Conservation (phyloP, 345 rosid species). For the Euphorbia peplus region DNA sequence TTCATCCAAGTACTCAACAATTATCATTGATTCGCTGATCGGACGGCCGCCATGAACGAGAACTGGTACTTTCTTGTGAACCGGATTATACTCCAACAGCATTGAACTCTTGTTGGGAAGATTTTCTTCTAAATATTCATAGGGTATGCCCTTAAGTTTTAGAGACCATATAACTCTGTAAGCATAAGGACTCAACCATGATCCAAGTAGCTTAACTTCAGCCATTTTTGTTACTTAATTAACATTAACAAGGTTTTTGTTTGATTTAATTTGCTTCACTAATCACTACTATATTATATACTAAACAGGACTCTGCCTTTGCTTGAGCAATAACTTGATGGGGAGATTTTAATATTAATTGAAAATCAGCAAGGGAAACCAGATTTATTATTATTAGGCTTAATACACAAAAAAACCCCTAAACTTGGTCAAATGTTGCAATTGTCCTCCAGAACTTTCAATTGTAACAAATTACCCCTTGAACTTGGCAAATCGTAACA, state of each 20-base stretch:
- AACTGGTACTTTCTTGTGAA: conserved; percentile 5
- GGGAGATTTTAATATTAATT: too few species aligned
- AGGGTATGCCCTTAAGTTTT: conserved; percentile 9
- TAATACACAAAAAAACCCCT: too few species aligned
- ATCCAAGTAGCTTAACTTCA: background rate
- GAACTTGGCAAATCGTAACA: too few species aligned
- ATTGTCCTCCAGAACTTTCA: too few species aligned
- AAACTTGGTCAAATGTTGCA: too few species aligned
- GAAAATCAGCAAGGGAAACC: too few species aligned
- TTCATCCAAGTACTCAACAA: conserved; percentile 4
- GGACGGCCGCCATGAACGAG: conserved; percentile 3
- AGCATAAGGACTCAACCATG: background rate
- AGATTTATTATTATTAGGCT: too few species aligned
- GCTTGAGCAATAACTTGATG: background rate
- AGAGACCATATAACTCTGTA: conserved; percentile 8
- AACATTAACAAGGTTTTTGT: too few species aligned
- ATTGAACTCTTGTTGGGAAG: background rate
- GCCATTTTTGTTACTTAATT: background rate
- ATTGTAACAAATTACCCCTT: too few species aligned
- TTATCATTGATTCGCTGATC: background rate
- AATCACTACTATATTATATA: too few species aligned
- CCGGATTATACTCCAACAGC: conserved; percentile 6
- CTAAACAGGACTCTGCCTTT: too few species aligned
- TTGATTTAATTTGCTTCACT: too few species aligned
- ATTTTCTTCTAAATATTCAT: conserved; percentile 2